Evolutionary conservation across 257 asterid genomes (phyloP).

Genomic region (Primulina huaijiensis): DNA sequence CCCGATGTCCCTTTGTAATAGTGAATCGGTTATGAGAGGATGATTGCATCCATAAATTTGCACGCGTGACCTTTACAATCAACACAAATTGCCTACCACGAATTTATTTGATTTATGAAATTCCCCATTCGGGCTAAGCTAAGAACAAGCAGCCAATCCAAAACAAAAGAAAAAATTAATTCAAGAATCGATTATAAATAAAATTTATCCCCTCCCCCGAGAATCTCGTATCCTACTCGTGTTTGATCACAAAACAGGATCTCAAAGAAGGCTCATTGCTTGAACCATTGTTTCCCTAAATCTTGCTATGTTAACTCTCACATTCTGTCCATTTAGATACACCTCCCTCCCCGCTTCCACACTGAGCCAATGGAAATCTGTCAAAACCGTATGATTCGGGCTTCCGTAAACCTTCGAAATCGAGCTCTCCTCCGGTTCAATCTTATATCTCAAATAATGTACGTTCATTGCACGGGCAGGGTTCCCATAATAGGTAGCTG

Average conservation of each 20-base stretch:
- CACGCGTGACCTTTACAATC: neutral
- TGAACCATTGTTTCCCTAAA: conserved; percentile 52
- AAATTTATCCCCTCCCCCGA: too few relatives aligned
- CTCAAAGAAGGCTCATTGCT: conserved; percentile 45
- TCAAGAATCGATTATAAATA: too few relatives aligned
- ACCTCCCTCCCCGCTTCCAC: conserved; percentile 49
- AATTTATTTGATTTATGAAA: too few relatives aligned
- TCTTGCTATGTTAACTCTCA: conserved; percentile 36
- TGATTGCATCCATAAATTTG: too few relatives aligned
- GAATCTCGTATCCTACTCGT: neutral
- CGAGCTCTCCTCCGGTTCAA: conserved; percentile 75
- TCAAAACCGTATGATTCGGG: conserved; percentile 45
- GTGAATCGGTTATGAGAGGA: too few relatives aligned
- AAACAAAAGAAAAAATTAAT: too few relatives aligned
- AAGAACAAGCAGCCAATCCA: neutral
- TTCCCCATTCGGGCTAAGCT: neutral
- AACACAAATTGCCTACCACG: neutral
- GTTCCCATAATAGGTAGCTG: conserved; percentile 56
- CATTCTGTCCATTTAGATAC: conserved; percentile 62
- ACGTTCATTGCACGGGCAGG: conserved; percentile 63
- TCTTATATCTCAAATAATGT: conserved; percentile 62
- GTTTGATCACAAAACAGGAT: conserved; percentile 5
- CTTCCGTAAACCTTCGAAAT: conserved; percentile 44
- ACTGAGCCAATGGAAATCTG: conserved; percentile 39
- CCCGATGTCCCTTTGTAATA: too few relatives aligned